phyloP scores from a whole-genome alignment of 2,329 filamentous ascomycete genomes.

The Botrytis elliptica region DNA sequence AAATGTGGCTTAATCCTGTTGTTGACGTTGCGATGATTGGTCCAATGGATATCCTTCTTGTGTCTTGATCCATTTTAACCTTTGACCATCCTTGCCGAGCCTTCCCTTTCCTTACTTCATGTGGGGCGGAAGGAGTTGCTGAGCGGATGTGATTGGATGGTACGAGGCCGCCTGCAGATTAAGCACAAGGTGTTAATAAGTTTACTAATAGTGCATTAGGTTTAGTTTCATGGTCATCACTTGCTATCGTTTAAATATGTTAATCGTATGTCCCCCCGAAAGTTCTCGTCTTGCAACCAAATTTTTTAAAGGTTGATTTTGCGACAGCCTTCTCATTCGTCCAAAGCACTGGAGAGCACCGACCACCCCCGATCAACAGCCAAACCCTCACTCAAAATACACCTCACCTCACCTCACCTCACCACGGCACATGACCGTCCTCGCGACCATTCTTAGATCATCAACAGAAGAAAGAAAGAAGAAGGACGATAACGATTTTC shows the following conservation, averaged over 20 bases:
- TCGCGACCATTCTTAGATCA: background rate
- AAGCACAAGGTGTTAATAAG: background rate
- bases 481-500: background rate
- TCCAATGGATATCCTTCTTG: background rate
- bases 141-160: background rate
- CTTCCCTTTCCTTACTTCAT: background rate
- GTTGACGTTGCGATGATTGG: background rate
- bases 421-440: background rate
- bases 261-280: slow-evolving; percentile 12
- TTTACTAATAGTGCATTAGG: background rate
- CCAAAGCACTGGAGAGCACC: slow-evolving; percentile 1
- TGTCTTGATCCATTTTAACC: background rate
- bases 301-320: slow-evolving; percentile 18
- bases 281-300: slow-evolving; percentile 23
- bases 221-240: slow-evolving; percentile 12
- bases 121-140: background rate
- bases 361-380: background rate
- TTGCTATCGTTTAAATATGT: slow-evolving; percentile 22
- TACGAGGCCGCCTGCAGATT: background rate
- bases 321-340: slow-evolving; percentile 22
- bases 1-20: slow-evolving; percentile 1
- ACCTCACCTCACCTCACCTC: background rate
- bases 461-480: background rate
- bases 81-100: background rate
- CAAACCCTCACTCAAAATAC: background rate